Conservation (phyloP, 2,329 filamentous ascomycete species). For the Epichloe glyceriae region DNA sequence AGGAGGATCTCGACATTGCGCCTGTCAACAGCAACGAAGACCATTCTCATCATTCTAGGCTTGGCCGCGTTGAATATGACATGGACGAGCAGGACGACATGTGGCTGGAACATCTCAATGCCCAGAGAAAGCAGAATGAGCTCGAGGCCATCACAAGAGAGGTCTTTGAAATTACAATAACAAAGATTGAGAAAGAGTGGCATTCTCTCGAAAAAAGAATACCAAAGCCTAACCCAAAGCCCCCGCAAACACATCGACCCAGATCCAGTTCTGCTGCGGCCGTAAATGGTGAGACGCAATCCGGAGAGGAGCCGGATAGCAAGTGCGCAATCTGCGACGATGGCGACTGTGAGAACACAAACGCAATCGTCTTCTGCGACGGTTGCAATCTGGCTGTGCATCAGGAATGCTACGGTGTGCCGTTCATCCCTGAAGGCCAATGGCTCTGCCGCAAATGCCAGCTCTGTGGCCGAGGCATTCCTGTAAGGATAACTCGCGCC, state of each 20-base stretch:
- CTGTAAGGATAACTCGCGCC: slow-evolving; percentile 36
- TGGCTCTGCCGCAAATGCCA: slow-evolving; percentile 98
- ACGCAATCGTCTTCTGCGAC: slow-evolving; percentile 97
- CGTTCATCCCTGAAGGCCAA: slow-evolving; percentile 96
- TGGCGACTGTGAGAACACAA: slow-evolving; percentile 98
- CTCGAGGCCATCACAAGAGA: slow-evolving; percentile 80
- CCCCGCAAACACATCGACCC: slow-evolving; percentile 84
- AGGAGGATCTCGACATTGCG: slow-evolving; percentile 43
- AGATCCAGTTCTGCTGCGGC: slow-evolving; percentile 88
- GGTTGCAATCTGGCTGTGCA: slow-evolving; percentile 95
- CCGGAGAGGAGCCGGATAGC: slow-evolving; percentile 85
- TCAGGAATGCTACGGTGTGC: slow-evolving; percentile 97
- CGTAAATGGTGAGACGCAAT: slow-evolving; percentile 79
- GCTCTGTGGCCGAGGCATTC: slow-evolving; percentile 80
- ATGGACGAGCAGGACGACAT: slow-evolving; percentile 99
- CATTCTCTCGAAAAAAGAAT: slow-evolving; percentile 92
- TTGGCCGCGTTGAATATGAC: slow-evolving; percentile 91
- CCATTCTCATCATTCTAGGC: slow-evolving; percentile 22
- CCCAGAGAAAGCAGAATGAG: slow-evolving; percentile 57
- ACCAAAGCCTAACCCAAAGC: slow-evolving; percentile 92
- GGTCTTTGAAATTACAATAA: slow-evolving; percentile 94
- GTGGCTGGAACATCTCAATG: slow-evolving; percentile 81
- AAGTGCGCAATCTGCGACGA: slow-evolving; percentile 98
- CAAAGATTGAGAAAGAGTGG: slow-evolving; percentile 98
- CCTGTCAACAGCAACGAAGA: slow-evolving; percentile 18